phyloP scores from a whole-genome alignment of 2,329 filamentous ascomycete genomes.

The Cladophialophora psammophila region DNA sequence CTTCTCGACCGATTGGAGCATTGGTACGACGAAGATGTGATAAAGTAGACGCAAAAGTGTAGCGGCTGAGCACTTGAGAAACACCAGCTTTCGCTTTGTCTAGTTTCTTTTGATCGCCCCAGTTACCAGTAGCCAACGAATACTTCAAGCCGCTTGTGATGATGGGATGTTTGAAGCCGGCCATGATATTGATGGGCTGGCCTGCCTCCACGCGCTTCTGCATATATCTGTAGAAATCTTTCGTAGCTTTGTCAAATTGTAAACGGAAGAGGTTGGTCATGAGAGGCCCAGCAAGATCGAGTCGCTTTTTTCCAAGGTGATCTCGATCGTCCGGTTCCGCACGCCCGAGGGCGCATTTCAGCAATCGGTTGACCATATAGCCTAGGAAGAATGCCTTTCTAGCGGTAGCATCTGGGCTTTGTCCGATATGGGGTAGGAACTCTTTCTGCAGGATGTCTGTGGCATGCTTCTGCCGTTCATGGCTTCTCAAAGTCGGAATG shows the following conservation, averaged over 20 bases:
- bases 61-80: constrained; percentile 96
- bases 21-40: constrained; percentile 98
- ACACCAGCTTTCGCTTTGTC: constrained; percentile 94
- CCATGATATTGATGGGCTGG: constrained; percentile 85
- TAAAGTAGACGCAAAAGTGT: constrained; percentile 94
- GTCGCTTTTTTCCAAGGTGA: constrained; percentile 97
- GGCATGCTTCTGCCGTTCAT: constrained; percentile 89
- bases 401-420: constrained; percentile 92
- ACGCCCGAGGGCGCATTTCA: constrained; percentile 91
- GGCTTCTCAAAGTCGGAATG: constrained; percentile 71
- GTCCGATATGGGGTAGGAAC: constrained; percentile 93
- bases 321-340: constrained; percentile 96
- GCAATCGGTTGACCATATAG: constrained; percentile 96
- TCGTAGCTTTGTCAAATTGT: constrained; percentile 88
- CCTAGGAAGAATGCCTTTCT: constrained; percentile 97
- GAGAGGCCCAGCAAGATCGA: constrained; percentile 92
- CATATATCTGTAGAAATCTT: constrained; percentile 88
- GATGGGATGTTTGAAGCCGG: constrained; percentile 89
- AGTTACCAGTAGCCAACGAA: constrained; percentile 95
- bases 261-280: constrained; percentile 95
- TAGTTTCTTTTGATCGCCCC: constrained; percentile 99
- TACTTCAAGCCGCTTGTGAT: constrained; percentile 95
- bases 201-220: constrained; percentile 90
- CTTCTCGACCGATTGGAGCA: constrained; percentile 95
- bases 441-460: constrained; percentile 97